Evolutionary conservation across 2,329 filamentous ascomycete species (phyloP).

Genomic region (Claviceps sorghi): DNA sequence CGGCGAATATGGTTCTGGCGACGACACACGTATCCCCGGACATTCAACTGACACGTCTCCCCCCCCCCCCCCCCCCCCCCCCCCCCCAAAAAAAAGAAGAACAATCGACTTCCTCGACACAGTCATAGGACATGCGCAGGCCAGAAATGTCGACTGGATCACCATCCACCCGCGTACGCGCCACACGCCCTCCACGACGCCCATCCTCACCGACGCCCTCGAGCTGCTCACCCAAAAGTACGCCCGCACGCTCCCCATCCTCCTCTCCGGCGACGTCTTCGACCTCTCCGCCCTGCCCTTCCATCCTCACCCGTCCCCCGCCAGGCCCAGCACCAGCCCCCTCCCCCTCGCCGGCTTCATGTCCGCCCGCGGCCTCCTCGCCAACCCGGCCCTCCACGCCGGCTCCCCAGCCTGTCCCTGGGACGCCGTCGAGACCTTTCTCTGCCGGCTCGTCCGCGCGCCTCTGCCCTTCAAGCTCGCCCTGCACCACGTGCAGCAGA

Average conservation of each 20-base stretch:
- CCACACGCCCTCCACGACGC: constrained; percentile 43
- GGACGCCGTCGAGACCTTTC: constrained; percentile 48
- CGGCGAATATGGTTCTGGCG: too few species aligned
- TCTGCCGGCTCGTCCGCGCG: constrained; percentile 39
- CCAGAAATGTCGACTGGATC: constrained; percentile 48
- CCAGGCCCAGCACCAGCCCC: constrained; percentile 27
- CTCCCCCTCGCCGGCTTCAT: constrained; percentile 49
- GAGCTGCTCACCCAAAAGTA: constrained; percentile 38
- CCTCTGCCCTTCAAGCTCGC: constrained; percentile 50
- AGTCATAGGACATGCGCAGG: constrained; percentile 38
- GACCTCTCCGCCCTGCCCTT: constrained; percentile 30
- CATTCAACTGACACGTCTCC: too few species aligned
- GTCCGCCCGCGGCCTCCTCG: constrained; percentile 52
- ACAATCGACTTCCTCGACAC: constrained; percentile 49
- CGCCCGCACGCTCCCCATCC: constrained; percentile 41
- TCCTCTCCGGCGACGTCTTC: constrained; percentile 58
- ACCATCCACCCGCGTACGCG: constrained; percentile 56
- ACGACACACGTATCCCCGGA: too few species aligned
- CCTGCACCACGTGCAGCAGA: constrained; percentile 52
- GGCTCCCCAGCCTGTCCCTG: constrained; percentile 42
- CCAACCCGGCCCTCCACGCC: constrained; percentile 53
- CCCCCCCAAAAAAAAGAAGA: constrained; percentile 24
- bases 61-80: too few species aligned
- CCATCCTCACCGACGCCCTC: constrained; percentile 48
- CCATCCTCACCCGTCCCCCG: constrained; percentile 17